Evolutionary conservation across 2,329 filamentous ascomycete species (phyloP).

Genomic region (Aspergillus sp.): DNA sequence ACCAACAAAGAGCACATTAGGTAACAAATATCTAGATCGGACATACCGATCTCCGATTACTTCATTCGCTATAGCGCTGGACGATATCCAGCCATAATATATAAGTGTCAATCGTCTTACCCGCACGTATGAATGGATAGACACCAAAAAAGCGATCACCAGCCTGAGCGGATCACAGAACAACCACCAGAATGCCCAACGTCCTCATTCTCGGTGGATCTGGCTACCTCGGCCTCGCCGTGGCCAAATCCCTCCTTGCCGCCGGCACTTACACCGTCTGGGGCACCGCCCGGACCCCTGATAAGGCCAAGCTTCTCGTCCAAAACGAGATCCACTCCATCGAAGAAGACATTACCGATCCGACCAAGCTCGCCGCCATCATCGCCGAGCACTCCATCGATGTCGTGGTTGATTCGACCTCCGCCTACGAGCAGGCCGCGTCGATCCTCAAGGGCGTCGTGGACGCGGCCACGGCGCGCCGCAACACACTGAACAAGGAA

Average conservation of each 20-base stretch:
- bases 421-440: conserved; percentile 21
- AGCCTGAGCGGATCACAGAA: no score
- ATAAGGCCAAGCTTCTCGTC: conserved; percentile 31
- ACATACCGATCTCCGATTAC: no score
- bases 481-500: not conserved
- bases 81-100: no score
- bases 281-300: conserved; percentile 31
- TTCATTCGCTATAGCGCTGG: no score
- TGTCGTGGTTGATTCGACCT: conserved; percentile 34
- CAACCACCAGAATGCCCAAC: conserved; percentile 25
- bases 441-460: conserved; percentile 24
- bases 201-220: conserved; percentile 32
- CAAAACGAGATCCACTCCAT: conserved; percentile 12
- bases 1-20: no score
- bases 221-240: conserved; percentile 30
- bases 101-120: no score
- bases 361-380: not conserved
- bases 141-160: no score
- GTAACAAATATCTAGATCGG: no score
- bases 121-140: no score
- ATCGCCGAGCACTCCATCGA: conserved; percentile 28
- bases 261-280: conserved; percentile 34
- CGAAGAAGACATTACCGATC: not conserved
- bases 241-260: conserved; percentile 23
- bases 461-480: conserved; percentile 3